Base-by-base conservation (phyloP, 2,329 filamentous ascomycete species). In the Colletotrichum agaves region DNA sequence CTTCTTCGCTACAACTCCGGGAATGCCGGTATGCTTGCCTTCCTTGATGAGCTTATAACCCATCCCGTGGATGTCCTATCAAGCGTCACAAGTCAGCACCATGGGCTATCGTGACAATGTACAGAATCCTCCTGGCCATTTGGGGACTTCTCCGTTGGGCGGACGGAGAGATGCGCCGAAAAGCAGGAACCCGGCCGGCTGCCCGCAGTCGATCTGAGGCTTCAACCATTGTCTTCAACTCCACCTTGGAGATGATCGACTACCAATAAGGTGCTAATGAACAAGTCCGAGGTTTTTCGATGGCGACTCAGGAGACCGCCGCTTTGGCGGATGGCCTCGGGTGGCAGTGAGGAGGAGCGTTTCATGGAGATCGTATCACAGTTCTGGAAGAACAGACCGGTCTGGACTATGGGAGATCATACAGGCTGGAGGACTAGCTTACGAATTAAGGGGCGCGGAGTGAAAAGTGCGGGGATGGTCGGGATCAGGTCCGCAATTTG, bases 81-180 rank as follows among this genome's bases (percentile, higher is more conserved):
- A 7, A 69, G 56, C 10, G 71, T 72, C 43, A 65, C 23, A 37
- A 61, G 44, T n/a, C 62, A 57, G 71, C 74, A 0, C 76, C 77
- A 0, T 78, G 77, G 76, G 71, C 72, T 0, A 75, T 72, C 0
- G 72, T 77, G 2, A 62, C 71, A 10, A 73, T 71, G 2, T 77
- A 76, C 23, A 71, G 72, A 7, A 72, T 77, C 21, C 64, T 78
- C 3, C 58, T 78, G 33, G 73, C 73, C 5, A 71, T 78, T 5
- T 78, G 76, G 76, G 67, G 72, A 27, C 73, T 74, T 0, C 68
- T 78, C 1, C 67, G 72, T 50, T 73, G 75, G 55, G 74, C 75
- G 1, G 72, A 67, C 2, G 65, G 71, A 2, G 73, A 78, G 35
- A 71, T 76, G 23, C 71, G 72, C 21, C 62, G 62, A 6, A 70